phyloP scores from a whole-genome alignment of 257 asterid species.

The Solanum etuberosum region DNA sequence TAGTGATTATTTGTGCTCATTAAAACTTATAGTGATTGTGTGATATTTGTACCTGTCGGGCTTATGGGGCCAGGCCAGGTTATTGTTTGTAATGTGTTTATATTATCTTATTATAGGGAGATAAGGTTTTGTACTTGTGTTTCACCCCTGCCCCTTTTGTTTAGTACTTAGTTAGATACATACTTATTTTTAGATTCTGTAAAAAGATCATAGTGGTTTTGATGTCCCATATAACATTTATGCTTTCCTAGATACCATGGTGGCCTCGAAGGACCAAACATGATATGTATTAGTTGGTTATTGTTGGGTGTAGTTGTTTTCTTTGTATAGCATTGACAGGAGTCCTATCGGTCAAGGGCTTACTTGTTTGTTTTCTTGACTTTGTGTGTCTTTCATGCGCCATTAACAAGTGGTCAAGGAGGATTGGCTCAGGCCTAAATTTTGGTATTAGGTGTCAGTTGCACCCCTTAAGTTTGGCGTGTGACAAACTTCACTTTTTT shows the following conservation, averaged over 20 bases:
- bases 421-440: background rate
- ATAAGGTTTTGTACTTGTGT: background rate
- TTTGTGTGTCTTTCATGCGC: background rate
- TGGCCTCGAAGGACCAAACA: background rate
- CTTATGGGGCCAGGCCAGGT: background rate
- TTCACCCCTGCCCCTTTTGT: background rate
- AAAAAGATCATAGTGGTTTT: background rate
- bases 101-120: background rate
- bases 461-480: background rate
- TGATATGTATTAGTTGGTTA: background rate
- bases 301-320: background rate
- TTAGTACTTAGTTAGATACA: too few relatives aligned
- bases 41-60: background rate
- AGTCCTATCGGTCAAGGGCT: background rate
- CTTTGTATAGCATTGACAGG: background rate
- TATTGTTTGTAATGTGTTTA: background rate
- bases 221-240: background rate
- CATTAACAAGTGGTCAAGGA: background rate
- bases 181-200: too few relatives aligned
- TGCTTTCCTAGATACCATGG: background rate
- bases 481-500: background rate
- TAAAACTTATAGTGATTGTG: background rate
- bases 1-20: background rate
- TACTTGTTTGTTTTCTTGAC: background rate
- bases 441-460: background rate